A percentile compares a stretch with the other conserved stretches of the same genome.
These are phyloP conservation scores for Acanthamoeba castellanii DNA, from an alignment of 208 protist species.

Conservation along the genomic window DNA sequence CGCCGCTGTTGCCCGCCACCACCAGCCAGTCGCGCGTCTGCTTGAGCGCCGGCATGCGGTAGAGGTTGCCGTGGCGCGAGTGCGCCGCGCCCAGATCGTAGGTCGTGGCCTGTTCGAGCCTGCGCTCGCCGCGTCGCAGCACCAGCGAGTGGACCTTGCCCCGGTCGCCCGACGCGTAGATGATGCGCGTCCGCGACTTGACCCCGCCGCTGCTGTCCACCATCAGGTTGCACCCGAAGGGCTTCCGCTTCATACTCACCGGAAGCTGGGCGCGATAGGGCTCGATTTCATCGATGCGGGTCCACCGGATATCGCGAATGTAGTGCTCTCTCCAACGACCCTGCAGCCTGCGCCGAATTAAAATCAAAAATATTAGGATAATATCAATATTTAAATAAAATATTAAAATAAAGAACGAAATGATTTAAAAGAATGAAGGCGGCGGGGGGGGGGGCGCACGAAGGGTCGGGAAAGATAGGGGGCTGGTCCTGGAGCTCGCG, in stretches of 20 bases:
- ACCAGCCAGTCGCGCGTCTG: not conserved
- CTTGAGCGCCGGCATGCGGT: not conserved
- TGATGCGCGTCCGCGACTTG: not conserved
- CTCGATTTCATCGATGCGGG: not conserved
- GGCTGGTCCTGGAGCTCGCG: too few relatives aligned
- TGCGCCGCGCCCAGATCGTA: not conserved
- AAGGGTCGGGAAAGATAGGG: too few relatives aligned
- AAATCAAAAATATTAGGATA: too few relatives aligned
- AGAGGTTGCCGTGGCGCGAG: not conserved
- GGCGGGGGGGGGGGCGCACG: too few relatives aligned
- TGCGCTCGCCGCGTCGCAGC: too few relatives aligned
- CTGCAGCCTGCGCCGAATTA: too few relatives aligned
- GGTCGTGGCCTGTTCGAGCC: not conserved
- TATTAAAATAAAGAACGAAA: too few relatives aligned
- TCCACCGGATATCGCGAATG: not conserved
- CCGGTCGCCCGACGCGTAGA: not conserved
- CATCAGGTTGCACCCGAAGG: not conserved
- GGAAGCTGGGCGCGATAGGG: not conserved
- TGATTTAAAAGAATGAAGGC: too few relatives aligned
- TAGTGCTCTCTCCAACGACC: not conserved
- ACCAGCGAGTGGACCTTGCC: not conserved
- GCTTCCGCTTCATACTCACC: not conserved
- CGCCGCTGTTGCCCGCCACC: not conserved
- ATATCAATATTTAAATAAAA: too few relatives aligned
- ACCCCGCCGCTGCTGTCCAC: not conserved